Base-by-base conservation (phyloP, 2,329 filamentous ascomycete genomes). In the Pestalotiopsis sp. region DNA sequence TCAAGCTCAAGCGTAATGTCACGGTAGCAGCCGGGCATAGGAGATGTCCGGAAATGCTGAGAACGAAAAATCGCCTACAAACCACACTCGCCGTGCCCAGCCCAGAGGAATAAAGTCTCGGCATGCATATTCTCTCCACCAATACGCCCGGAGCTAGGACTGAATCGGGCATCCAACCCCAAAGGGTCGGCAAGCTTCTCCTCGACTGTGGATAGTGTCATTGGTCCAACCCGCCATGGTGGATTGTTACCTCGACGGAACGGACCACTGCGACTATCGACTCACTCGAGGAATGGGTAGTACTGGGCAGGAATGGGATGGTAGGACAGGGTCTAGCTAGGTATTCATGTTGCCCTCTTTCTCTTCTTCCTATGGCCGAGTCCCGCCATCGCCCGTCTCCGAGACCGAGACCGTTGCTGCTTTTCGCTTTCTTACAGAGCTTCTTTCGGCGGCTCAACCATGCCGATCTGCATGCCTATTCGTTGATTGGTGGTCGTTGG, bases 111-210 rank as follows among this genome's bases (percentile, higher is more conserved):
- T 27, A 52, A 52, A n/a, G 11, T 27, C 49, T 49, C 14, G 63
- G 31, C 63, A 20, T 57, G 63, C 63, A 65, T 65, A 14, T 57
- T 39, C 17, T 65, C 63, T 38, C 63, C 63, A 65, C 63, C 20
- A 58, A 36, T 58, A 31, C n/a, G 11, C 57, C 41, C 25, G 41
- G n/a, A 45, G 63, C 63, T 65, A 65, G 31, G 20, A 20, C 49
- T 17, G 25, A 57, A 38, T 23, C 2, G 45, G 41, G 63, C 36
- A 17, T 13, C 57, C 27, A 20, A 27, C 36, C 20, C 59, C 27
- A 20, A 36, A 38, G 31, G 27, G 31, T n/a, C 4, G 59, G 38
- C 59, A 62, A 62, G 59, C 27, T 65, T 57, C 36, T 64, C 27
- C 41, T 64, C 38, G 17, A 64, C 31, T 62, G 13, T n/a, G 27